Base-by-base conservation (phyloP, 202 grass and related monocot species). In the Hordeum pubiflorum region DNA sequence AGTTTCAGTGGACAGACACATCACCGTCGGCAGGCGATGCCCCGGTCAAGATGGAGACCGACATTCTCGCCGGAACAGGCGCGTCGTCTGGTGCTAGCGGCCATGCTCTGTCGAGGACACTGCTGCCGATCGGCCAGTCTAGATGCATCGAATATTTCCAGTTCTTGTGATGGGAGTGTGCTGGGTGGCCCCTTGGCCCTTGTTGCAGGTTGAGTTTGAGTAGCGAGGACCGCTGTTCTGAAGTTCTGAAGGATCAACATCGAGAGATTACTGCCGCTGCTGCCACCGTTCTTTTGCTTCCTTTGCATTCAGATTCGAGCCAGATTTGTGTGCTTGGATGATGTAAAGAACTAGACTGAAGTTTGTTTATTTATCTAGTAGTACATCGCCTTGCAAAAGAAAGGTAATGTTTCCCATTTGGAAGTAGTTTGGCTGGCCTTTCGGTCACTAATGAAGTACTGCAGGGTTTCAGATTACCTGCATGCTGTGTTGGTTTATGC, bases 81-180 rank as follows among this genome's bases (percentile, higher is more conserved):
- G 1, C 29, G 15, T 63, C 74, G 0, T 69, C 84, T 44, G 17
- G 48, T 14, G 63, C 27, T 23, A 21, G 55, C 46, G 27, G 63
- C 4, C 50, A 77, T 48, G 75, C 79, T 79, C 75, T 75, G 15
- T 62, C 83, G 11, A 80, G 75, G 69, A 89, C 79, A 15, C 62
- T 89, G 68, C 32, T 89, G 12, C 83, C 75, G 10, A 89, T 89
- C 15, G 79, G 79, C 9, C 83, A 86, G 61, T 86, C 87, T 2
- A 86, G 83, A 74, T 86, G 83, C 87, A 89, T 89, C 14, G 87
- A 89, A 74, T 89, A 79, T 41, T 89, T 89, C 62, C 87, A 89
- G 41, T 89, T 89, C 83, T 79, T 89, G 83, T 89, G 83, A 54
- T 9, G 26, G 38, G 40, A 85, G 24, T 26, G 21, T 73, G 12